These are phyloP conservation scores for Globisporangium recalcitrans DNA, from an alignment of 352 stramenopile species.

Conservation along the genomic window DNA sequence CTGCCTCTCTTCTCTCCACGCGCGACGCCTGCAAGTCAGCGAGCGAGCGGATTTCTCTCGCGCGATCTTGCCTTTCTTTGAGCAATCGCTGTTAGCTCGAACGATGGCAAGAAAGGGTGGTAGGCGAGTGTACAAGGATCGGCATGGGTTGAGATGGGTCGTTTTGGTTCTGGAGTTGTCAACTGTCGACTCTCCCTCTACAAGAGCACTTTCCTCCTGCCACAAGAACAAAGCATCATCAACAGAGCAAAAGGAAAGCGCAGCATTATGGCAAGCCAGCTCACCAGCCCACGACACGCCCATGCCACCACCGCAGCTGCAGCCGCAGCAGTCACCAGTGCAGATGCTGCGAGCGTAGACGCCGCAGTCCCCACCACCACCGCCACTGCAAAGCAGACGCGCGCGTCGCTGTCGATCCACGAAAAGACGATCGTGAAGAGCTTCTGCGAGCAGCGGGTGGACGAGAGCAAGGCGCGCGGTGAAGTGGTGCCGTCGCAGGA, in stretches of 20 bases:
- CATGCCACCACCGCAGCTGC: neutral
- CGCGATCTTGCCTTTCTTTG: neutral
- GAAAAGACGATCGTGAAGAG: conserved; percentile 73
- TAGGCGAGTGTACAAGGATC: no score
- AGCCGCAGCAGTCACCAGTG: neutral
- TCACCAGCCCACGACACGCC: neutral
- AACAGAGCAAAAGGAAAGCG: no score
- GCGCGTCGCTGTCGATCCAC: conserved; percentile 57
- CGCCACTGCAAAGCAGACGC: conserved; percentile 9
- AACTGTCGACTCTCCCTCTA: neutral
- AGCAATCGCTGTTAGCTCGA: neutral
- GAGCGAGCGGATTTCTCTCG: neutral
- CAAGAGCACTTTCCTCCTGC: conserved; percentile 3
- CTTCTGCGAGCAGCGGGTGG: conserved; percentile 66
- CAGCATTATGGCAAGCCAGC: neutral
- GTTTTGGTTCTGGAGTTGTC: no score
- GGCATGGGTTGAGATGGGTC: no score
- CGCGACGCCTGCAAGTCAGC: neutral
- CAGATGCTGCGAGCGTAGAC: neutral
- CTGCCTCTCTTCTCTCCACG: neutral
- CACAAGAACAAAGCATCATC: neutral
- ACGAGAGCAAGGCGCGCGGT: conserved; percentile 45
- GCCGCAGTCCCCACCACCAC: no score
- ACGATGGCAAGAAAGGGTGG: neutral
- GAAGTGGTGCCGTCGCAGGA: conserved; percentile 61